phyloP scores from a whole-genome alignment of 768 basidiomycete genomes.

The Suillus decipiens region DNA sequence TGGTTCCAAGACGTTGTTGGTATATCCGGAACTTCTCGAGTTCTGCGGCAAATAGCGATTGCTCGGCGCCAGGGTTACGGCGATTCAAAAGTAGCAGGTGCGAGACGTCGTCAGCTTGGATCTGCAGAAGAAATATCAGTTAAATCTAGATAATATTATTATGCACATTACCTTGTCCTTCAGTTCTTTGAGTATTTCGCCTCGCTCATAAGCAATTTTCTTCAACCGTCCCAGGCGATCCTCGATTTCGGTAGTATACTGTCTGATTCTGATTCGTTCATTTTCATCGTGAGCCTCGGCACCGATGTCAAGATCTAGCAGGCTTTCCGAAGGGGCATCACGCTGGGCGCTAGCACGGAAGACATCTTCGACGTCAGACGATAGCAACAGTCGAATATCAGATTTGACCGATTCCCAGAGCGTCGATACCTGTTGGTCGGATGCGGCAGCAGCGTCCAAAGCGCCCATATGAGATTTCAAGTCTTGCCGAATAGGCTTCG shows the following conservation, averaged over 20 bases:
- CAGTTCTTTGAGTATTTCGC: slow-evolving; percentile 86
- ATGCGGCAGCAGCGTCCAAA: slow-evolving; percentile 73
- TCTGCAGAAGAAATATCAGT: slow-evolving; percentile 42
- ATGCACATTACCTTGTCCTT: slow-evolving; percentile 80
- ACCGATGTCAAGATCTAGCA: slow-evolving; percentile 76
- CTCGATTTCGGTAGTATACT: slow-evolving; percentile 72
- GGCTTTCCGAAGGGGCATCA: slow-evolving; percentile 42
- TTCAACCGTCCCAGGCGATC: slow-evolving; percentile 74
- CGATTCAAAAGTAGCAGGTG: slow-evolving; percentile 90
- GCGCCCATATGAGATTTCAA: slow-evolving; percentile 73
- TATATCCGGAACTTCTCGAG: slow-evolving; percentile 95
- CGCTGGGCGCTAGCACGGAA: slow-evolving; percentile 54
- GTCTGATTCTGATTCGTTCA: slow-evolving; percentile 67
- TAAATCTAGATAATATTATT: slow-evolving; percentile 5
- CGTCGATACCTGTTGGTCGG: slow-evolving; percentile 72
- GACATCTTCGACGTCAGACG: slow-evolving; percentile 60
- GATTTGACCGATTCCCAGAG: slow-evolving; percentile 72
- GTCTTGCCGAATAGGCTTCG: slow-evolving; percentile 72
- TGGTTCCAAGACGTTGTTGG: slow-evolving; percentile 77
- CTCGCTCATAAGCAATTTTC: slow-evolving; percentile 83
- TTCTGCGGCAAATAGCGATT: slow-evolving; percentile 87
- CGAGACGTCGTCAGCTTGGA: slow-evolving; percentile 96
- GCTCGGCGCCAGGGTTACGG: slow-evolving; percentile 80
- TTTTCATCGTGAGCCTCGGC: slow-evolving; percentile 62
- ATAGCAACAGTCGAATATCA: slow-evolving; percentile 66